Evolutionary conservation across 2,329 filamentous ascomycete species (phyloP), one percentile per base, ranked within the genome.

Genomic region (Hymenoscyphus scutula): DNA sequence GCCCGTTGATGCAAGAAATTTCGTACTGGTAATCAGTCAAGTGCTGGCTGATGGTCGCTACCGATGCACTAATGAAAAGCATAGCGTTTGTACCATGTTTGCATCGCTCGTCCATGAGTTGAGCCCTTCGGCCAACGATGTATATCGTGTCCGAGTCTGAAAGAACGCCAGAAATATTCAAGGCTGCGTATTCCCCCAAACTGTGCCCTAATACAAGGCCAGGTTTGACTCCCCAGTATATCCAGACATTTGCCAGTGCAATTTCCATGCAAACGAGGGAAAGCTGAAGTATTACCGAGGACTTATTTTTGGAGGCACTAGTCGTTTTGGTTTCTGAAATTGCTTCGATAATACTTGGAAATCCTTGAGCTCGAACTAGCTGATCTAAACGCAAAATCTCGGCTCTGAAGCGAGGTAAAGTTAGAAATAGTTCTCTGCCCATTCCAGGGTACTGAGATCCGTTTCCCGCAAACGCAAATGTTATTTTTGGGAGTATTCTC

Each of bases 181-280:
- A 82, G 41, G 89, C 89, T 37, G 89, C 87, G 69, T 91, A 91
- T 73, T 92, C 89, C 59, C 89, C 89, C 19, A 92, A 77, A 68
- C 86, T 90, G 75, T 85, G 83, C 23, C 84, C 84, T 15, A 85
- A 72, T 1, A 85, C 82, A 3, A 77, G 82, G 19, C 81, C 79
- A 3, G 84, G 84, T 45, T 72, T 76, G 59, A 86, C 75, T 38
- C 82, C 83, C 80, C 81, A 84, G 1, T 80, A 81, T 17, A 63
- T 70, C 84, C 83, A 87, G 1, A 85, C 74, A 27, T 77, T 78
- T 2, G 81, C 79, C 6, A 86, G 74, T 1, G 84, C 83, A 76
- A 70, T 85, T 73, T 86, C 79, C 41, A 85, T 78, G 60, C 78
- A 81, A 54, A 75, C 76, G 3, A 83, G 72, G 0, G 79, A 82